Evolutionary conservation across 2,329 filamentous ascomycete genomes (phyloP).

Genomic region (Sarocladium kiliense): DNA sequence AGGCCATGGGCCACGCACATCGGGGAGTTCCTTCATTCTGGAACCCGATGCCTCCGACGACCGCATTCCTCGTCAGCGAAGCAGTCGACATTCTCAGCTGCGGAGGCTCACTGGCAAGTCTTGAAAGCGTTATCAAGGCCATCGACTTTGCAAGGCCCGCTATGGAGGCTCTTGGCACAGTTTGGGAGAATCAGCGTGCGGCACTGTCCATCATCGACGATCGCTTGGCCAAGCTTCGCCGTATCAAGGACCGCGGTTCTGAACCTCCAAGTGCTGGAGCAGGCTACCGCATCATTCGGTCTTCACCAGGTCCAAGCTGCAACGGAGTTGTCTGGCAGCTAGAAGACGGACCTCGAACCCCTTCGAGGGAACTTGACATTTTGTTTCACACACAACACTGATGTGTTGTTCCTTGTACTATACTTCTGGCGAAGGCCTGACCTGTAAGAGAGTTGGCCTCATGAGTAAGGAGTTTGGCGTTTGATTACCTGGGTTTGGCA

Average conservation of each 20-base stretch:
- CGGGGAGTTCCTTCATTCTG: conserved; percentile 23
- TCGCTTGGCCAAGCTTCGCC: conserved; percentile 28
- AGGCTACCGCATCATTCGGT: conserved; percentile 14
- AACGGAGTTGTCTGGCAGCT: conserved; percentile 2
- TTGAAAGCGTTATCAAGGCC: conserved; percentile 47
- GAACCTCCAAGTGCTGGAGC: conserved; percentile 16
- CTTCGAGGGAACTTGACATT: conserved; percentile 6
- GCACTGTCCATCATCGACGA: conserved; percentile 43
- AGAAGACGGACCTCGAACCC: not conserved
- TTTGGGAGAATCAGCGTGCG: conserved; percentile 54
- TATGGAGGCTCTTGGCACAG: conserved; percentile 48
- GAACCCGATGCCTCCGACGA: conserved; percentile 52
- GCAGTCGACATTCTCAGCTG: conserved; percentile 64
- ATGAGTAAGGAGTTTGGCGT: not conserved
- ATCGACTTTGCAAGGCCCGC: conserved; percentile 48
- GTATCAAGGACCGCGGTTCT: conserved; percentile 26
- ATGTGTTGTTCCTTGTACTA: not conserved
- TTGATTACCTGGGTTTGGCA: not conserved
- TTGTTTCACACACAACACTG: not conserved
- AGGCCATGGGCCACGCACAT: conserved; percentile 33
- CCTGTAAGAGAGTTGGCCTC: not conserved
- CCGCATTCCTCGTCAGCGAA: conserved; percentile 56
- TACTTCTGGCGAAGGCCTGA: not conserved
- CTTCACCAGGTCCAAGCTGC: not conserved
- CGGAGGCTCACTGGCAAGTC: conserved; percentile 45